Evolutionary conservation across 495 filamentous ascomycete species (phyloP).

Genomic region (Penicillium verhagenii): DNA sequence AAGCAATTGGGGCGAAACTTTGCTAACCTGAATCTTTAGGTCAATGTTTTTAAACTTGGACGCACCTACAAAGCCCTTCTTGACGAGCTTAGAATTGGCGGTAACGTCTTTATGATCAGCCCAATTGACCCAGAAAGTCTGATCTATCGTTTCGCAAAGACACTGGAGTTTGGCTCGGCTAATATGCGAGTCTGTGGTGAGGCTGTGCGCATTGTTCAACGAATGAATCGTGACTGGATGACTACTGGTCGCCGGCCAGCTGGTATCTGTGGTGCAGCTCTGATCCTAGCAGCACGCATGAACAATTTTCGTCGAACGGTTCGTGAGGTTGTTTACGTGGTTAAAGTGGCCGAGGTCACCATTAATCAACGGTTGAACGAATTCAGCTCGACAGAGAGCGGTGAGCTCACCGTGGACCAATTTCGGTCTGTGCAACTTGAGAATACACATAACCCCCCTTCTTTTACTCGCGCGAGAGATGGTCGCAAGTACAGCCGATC

Average conservation of each 20-base stretch:
- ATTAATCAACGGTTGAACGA: slow-evolving; percentile 86
- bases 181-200: slow-evolving; percentile 81
- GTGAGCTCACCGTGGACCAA: slow-evolving; percentile 78
- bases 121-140: slow-evolving; percentile 78
- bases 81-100: slow-evolving; percentile 56
- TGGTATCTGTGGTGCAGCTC: slow-evolving; percentile 88
- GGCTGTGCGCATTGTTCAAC: slow-evolving; percentile 77
- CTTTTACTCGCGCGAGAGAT: slow-evolving; percentile 64
- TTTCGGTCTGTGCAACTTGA: slow-evolving; percentile 71
- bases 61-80: slow-evolving; percentile 77
- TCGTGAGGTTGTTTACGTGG: slow-evolving; percentile 90
- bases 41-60: slow-evolving; percentile 90
- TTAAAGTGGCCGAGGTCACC: slow-evolving; percentile 89
- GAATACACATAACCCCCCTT: slow-evolving; percentile 74
- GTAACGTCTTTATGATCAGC: slow-evolving; percentile 50
- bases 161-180: slow-evolving; percentile 80
- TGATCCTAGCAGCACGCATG: slow-evolving; percentile 93
- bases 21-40: slow-evolving; percentile 15
- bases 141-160: slow-evolving; percentile 82
- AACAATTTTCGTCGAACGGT: slow-evolving; percentile 94
- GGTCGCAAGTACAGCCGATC: slow-evolving; percentile 42
- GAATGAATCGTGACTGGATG: slow-evolving; percentile 97
- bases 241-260: slow-evolving; percentile 87
- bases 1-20: neutral
- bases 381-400: slow-evolving; percentile 78